phyloP scores from a whole-genome alignment of 2,329 filamentous ascomycete genomes.

The Aureobasidium sp. region DNA sequence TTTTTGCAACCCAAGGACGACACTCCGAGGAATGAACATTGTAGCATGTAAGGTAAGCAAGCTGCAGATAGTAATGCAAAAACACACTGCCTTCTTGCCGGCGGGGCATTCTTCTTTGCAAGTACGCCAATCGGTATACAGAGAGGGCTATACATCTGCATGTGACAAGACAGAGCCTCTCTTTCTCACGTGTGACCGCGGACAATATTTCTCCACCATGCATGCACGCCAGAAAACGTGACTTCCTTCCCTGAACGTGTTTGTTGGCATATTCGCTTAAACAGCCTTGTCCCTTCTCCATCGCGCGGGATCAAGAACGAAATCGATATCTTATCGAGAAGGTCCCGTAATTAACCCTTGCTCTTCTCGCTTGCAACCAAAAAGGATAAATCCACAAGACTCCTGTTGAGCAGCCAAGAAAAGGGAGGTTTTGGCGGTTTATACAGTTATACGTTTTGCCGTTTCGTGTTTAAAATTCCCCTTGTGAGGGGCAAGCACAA shows the following conservation, averaged over 20 bases:
- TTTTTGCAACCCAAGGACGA: too few relatives aligned
- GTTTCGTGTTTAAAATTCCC: constrained; percentile 10
- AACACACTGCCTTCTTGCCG: background rate
- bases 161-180: background rate
- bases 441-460: background rate
- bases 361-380: background rate
- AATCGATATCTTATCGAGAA: background rate
- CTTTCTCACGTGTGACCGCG: background rate
- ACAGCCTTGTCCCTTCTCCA: too few relatives aligned
- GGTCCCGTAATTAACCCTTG: background rate
- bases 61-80: background rate
- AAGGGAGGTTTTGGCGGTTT: background rate
- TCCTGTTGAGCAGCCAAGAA: constrained; percentile 3
- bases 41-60: background rate
- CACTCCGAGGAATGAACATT: too few relatives aligned
- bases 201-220: background rate
- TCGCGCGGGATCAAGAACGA: background rate
- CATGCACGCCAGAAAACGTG: background rate
- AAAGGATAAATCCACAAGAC: background rate
- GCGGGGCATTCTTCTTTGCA: background rate
- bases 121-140: background rate
- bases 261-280: too few relatives aligned
- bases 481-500: background rate
- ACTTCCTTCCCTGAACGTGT: background rate
- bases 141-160: background rate